Evolutionary conservation across 1,139 yeast genomes (phyloP).

Genomic region (Saccharomyces hybrid): DNA sequence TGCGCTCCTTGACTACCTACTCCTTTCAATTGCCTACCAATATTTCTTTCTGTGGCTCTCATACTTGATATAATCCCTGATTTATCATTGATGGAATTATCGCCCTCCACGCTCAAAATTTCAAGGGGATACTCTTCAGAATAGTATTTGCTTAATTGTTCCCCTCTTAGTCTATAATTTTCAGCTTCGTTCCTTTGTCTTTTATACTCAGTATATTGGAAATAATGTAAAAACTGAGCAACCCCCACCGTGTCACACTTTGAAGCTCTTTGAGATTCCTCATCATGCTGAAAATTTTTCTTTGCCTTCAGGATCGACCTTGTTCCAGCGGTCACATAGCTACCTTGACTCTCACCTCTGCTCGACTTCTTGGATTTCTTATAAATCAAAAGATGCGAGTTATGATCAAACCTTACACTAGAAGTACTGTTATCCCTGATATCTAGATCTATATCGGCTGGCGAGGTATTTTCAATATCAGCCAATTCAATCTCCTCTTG

Average conservation of each 20-base stretch:
- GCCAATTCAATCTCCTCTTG: conserved; percentile 3
- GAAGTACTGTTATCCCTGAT: conserved; percentile 6
- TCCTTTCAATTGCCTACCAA: conserved; percentile 15
- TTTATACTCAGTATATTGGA: conserved; percentile 20
- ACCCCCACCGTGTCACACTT: conserved; percentile 24
- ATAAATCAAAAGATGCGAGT: conserved; percentile 22
- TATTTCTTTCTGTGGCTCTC: conserved; percentile 17
- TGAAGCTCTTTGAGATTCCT: conserved; percentile 20
- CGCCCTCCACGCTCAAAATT: conserved; percentile 7
- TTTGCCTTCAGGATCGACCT: conserved; percentile 23
- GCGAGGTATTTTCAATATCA: conserved; percentile 1
- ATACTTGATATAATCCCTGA: conserved; percentile 10
- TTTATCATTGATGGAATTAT: conserved; percentile 6
- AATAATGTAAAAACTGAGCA: conserved; percentile 16
- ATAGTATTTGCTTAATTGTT: conserved; percentile 21
- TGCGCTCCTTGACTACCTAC: conserved; percentile 1
- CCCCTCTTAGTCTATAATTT: conserved; percentile 21
- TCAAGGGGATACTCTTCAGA: conserved; percentile 18
- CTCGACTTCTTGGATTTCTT: conserved; percentile 11
- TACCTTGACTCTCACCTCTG: conserved; percentile 1
- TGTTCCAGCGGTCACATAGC: conserved; percentile 1
- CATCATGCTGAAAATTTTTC: conserved; percentile 16
- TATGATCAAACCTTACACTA: conserved; percentile 22
- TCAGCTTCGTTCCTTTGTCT: conserved; percentile 16
- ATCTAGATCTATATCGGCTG: conserved; percentile 5